These are phyloP conservation scores for Ceratocystis harringtonii DNA, from an alignment of 2,329 filamentous ascomycete genomes.

Conservation along the genomic window DNA sequence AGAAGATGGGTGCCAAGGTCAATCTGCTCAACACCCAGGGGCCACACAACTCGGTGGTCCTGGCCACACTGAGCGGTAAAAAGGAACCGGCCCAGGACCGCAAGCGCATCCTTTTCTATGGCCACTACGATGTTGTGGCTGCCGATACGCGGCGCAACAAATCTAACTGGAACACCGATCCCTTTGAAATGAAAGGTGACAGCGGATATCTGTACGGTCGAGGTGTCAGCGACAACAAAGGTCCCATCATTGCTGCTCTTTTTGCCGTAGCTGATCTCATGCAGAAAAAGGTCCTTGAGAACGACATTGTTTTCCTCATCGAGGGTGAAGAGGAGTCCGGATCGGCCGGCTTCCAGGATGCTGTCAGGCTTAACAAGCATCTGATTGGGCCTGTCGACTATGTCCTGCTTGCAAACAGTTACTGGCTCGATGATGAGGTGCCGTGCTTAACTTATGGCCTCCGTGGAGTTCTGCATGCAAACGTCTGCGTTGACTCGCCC, in stretches of 20 bases:
- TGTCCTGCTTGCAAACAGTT: slow-evolving; percentile 90
- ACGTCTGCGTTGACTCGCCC: slow-evolving; percentile 70
- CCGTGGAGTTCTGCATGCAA: slow-evolving; percentile 85
- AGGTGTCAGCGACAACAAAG: slow-evolving; percentile 96
- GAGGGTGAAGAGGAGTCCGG: slow-evolving; percentile 96
- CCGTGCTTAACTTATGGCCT: slow-evolving; percentile 92
- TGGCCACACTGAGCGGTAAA: slow-evolving; percentile 72
- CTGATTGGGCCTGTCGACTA: slow-evolving; percentile 86
- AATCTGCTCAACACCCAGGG: slow-evolving; percentile 77
- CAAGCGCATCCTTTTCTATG: slow-evolving; percentile 90
- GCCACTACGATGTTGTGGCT: slow-evolving; percentile 92
- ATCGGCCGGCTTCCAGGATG: slow-evolving; percentile 76
- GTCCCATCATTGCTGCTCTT: slow-evolving; percentile 81
- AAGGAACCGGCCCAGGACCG: slow-evolving; percentile 47
- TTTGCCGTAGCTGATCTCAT: slow-evolving; percentile 85
- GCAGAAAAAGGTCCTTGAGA: slow-evolving; percentile 66
- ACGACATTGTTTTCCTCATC: slow-evolving; percentile 85
- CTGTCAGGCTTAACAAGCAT: slow-evolving; percentile 63
- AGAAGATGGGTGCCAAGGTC: slow-evolving; percentile 75
- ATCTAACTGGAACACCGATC: slow-evolving; percentile 58
- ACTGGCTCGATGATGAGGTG: slow-evolving; percentile 93
- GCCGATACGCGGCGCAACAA: slow-evolving; percentile 69
- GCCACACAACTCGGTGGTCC: slow-evolving; percentile 79
- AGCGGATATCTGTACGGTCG: slow-evolving; percentile 91
- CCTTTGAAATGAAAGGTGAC: slow-evolving; percentile 75